Evolutionary conservation across 768 basidiomycete genomes (phyloP), one percentile per base, ranked within the genome.

Genomic region (Lepiota brunneoincarnata): DNA sequence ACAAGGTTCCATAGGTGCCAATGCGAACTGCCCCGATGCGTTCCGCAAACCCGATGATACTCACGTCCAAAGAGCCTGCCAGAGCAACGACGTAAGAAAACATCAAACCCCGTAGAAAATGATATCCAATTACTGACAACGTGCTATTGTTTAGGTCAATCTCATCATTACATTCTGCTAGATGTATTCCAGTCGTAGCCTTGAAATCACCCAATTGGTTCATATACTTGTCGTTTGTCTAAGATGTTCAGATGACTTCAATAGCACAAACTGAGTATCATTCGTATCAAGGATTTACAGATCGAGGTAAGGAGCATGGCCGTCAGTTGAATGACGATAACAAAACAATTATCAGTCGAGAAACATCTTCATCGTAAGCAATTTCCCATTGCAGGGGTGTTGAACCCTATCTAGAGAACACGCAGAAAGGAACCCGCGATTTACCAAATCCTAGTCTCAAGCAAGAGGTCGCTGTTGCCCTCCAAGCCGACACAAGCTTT

Each of bases 401-500:
- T 31, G 31, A 44, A 23, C 42, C 45, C 43, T n/a, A 12, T n/a
- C 21, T 6, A 34, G 31, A 21, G 17, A 18, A 35, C 10, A 14
- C 20, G 7, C 21, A 35, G 37, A 46, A 53, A 9, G 40, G 49
- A 51, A 26, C 18, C 49, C 20, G 40, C 14, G 38, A 36, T 77
- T 76, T 78, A 96, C 93, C 94, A 96, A 64, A 93, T 81, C 61
- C 94, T 83, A 21, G 88, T 88, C 70, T 91, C 86, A 14, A 96
- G 80, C 64, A 98, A 73, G 63, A 98, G 75, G 69, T 98, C 96
- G 48, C 80, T 84, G 69, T 77, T 84, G 48, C 83, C 79, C 71
- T 96, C 93, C 39, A 97, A 72, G 21, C 93, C 93, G 49, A 95
- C 74, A 72, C 93, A 97, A 37, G 93, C 93, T 81, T 95, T 96